phyloP scores from a whole-genome alignment of 371 early-diverging fungal species.

The Mortierella sp. region DNA sequence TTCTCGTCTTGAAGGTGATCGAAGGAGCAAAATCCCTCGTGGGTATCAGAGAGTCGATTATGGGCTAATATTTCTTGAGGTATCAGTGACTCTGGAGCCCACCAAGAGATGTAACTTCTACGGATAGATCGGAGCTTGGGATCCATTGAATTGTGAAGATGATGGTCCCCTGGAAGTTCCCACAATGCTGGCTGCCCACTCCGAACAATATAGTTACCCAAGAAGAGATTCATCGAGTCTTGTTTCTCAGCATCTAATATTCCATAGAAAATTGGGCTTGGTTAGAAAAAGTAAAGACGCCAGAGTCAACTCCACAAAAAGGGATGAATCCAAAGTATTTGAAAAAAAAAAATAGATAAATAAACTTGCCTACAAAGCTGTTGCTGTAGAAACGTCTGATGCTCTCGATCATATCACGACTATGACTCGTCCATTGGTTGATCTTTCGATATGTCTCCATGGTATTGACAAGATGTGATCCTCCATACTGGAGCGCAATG shows the following conservation, averaged over 20 bases:
- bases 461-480: slow-evolving; percentile 97
- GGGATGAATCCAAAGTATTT: neutral
- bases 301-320: no score
- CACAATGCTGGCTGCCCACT: slow-evolving; percentile 77
- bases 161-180: slow-evolving; percentile 86
- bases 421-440: slow-evolving; percentile 93
- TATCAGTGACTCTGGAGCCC: slow-evolving; percentile 57
- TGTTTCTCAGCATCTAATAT: slow-evolving; percentile 93
- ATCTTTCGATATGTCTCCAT: slow-evolving; percentile 97
- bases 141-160: slow-evolving; percentile 77
- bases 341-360: no score
- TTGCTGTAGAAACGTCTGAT: slow-evolving; percentile 93
- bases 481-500: slow-evolving; percentile 99
- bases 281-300: neutral
- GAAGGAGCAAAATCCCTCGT: no score
- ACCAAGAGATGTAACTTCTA: slow-evolving; percentile 74
- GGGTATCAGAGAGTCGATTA: slow-evolving; percentile 18
- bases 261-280: neutral
- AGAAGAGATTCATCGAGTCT: slow-evolving; percentile 93
- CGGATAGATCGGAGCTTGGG: slow-evolving; percentile 52
- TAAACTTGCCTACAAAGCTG: slow-evolving; percentile 82
- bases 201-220: slow-evolving; percentile 78
- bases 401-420: slow-evolving; percentile 95
- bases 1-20: no score
- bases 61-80: slow-evolving; percentile 42